Base-by-base conservation (phyloP, 305 asterid genomes). In the Solanum aculeatissimum region DNA sequence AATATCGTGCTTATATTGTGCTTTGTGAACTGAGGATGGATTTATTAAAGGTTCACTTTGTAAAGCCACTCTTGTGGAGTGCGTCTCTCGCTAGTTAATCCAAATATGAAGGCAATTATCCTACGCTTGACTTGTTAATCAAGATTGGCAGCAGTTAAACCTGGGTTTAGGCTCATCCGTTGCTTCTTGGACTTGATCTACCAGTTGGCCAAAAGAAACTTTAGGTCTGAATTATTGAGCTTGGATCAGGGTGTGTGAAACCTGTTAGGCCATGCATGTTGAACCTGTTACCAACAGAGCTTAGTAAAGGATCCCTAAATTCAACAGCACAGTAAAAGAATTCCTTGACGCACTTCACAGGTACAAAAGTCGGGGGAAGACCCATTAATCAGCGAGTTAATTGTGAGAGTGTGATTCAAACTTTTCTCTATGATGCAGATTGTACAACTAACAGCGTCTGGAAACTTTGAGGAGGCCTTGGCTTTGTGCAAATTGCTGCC, bases 391-490 rank as follows among this genome's bases (percentile, higher is more conserved):
- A 35, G 9, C 13, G 16, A 35, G 49, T 68, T 68, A 35, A 70
- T 40, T 70, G 49, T n/a, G 54, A 70, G 82, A 75, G 63, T 49
- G 27, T 75, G 43, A 16, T 49, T 16, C 62, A 43, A 49, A 75
- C 82, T 49, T 75, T 18, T 75, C 82, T 75, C 82, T 49, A 75
- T 75, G 60, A 83, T 88, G 88, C 95, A 97, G 99, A 97, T 97
- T 86, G 98, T 97, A 82, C 99, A 97, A 89, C 92, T 97, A 87
- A 95, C 98, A 87, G 98, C 99, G 86, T 97, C 98, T 68, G 98
- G 98, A 38, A 89, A 97, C 91, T 97, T 97, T 88, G 98, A 97
- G 94, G 99, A 97, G 89, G 99, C 99, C 43, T 89, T 97, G 91
- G 93, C 97, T 89, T 89, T 97, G 89, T 97, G 99, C 88, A 95